Percentiles rank a stretch among this genome's conserved stretches.
These are phyloP conservation scores for Phytopythium mirpurense DNA, from an alignment of 352 stramenopile genomes.

Conservation along the genomic window DNA sequence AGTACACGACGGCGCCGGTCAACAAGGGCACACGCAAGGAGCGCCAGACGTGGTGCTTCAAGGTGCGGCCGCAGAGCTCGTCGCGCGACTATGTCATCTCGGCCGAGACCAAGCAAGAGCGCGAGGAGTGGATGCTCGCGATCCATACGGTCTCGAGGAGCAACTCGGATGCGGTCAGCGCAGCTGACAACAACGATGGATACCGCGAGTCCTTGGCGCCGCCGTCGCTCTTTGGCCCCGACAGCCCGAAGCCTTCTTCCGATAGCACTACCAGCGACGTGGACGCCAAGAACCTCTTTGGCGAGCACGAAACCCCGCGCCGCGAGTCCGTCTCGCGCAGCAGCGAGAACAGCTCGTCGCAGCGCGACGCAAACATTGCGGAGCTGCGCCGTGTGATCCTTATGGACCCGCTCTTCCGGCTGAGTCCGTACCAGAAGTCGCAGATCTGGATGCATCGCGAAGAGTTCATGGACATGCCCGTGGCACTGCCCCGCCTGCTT, in stretches of 20 bases:
- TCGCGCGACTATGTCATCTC: conserved; percentile 81
- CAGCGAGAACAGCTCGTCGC: conserved; percentile 49
- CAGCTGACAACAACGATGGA: conserved; percentile 19
- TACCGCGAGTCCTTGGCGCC: conserved; percentile 11
- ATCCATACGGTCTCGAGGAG: conserved; percentile 53
- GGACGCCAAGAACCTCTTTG: conserved; percentile 40
- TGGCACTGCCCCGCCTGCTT: conserved; percentile 70
- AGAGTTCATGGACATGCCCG: conserved; percentile 70
- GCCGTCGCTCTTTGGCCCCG: conserved; percentile 11
- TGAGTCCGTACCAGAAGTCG: conserved; percentile 79
- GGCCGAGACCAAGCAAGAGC: conserved; percentile 84
- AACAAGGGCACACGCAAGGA: conserved; percentile 81
- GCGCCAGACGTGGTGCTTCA: conserved; percentile 84
- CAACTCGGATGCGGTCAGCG: conserved; percentile 11
- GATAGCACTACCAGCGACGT: conserved; percentile 54
- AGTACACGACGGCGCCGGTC: conserved; percentile 79
- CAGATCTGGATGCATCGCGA: conserved; percentile 79
- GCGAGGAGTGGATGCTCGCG: conserved; percentile 87
- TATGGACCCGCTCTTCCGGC: conserved; percentile 72
- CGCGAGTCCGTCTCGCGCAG: conserved; percentile 54
- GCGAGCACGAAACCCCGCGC: conserved; percentile 23
- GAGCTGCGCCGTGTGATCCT: conserved; percentile 80
- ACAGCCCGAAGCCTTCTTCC: conserved; percentile 12
- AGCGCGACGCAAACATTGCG: conserved; percentile 40
- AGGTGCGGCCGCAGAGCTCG: conserved; percentile 68